phyloP scores from a whole-genome alignment of 768 basidiomycete genomes.

The Pleurotus pulmonarius region DNA sequence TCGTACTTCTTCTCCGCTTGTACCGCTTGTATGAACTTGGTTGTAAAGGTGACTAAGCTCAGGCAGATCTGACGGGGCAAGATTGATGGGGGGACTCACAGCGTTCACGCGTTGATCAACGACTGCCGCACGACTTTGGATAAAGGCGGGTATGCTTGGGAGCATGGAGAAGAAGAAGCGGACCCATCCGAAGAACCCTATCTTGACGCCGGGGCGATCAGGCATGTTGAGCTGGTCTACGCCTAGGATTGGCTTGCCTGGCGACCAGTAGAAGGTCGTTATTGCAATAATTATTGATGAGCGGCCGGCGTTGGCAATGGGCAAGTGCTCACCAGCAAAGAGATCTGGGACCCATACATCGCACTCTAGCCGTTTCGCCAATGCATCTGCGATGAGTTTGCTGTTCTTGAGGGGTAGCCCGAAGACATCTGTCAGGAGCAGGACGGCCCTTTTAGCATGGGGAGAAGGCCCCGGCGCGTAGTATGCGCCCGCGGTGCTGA shows the following conservation, averaged over 20 bases:
- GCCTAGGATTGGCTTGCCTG: conserved; percentile 27
- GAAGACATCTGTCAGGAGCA: conserved; percentile 56
- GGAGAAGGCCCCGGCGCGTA: conserved; percentile 28
- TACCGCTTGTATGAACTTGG: conserved; percentile 33
- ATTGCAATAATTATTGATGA: too few species aligned
- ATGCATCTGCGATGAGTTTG: conserved; percentile 54
- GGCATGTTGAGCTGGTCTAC: conserved; percentile 22
- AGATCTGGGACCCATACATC: conserved; percentile 67
- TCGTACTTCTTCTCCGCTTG: conserved; percentile 36
- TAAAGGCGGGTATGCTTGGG: conserved; percentile 23
- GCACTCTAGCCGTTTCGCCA: conserved; percentile 43
- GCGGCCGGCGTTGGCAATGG: too few species aligned
- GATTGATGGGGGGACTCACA: conserved; percentile 19
- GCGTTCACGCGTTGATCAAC: conserved; percentile 26
- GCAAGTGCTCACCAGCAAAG: conserved; percentile 40
- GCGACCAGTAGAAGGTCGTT: too few species aligned
- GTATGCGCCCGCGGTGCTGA: conserved; percentile 40
- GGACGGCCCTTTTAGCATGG: conserved; percentile 34
- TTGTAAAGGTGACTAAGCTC: background rate
- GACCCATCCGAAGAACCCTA: conserved; percentile 22
- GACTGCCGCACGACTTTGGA: conserved; percentile 28
- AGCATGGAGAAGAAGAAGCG: conserved; percentile 20
- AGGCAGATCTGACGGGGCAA: background rate
- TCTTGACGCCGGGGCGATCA: conserved; percentile 28
- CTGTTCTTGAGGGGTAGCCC: conserved; percentile 49